These are phyloP conservation scores for Vaucheria bursata DNA, from an alignment of 352 stramenopile genomes.

Conservation along the genomic window DNA sequence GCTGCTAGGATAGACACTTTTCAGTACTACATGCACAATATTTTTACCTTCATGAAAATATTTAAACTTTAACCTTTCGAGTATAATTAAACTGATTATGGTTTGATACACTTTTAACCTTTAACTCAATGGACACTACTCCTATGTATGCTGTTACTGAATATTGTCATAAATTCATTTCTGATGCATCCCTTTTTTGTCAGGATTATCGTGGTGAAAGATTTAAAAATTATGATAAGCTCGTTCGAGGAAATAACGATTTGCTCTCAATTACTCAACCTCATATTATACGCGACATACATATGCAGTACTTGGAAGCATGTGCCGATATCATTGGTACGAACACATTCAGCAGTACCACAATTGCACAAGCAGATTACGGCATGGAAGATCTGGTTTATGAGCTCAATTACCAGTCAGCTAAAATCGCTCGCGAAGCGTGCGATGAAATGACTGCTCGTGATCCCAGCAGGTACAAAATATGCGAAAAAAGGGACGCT, in stretches of 20 bases:
- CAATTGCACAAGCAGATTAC: constrained; percentile 84
- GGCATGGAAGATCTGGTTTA: constrained; percentile 88
- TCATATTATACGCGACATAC: constrained; percentile 86
- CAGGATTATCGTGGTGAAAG: constrained; percentile 84
- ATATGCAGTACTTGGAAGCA: constrained; percentile 84
- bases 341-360: constrained; percentile 91
- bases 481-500: no score
- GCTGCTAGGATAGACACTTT: no score
- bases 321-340: constrained; percentile 87
- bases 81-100: no score
- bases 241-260: constrained; percentile 96
- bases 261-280: constrained; percentile 87
- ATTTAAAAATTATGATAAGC: constrained; percentile 79
- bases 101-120: no score
- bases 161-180: no score
- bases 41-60: no score
- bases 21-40: no score
- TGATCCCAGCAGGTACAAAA: no score
- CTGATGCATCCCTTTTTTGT: no score
- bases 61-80: no score
- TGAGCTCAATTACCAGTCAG: constrained; percentile 87
- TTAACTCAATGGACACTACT: no score
- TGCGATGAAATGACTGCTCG: constrained; percentile 82
- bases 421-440: constrained; percentile 74
- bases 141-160: no score